A percentile compares a stretch with the other conserved stretches of the same genome.
Evolutionary conservation across 2,329 filamentous ascomycete species (phyloP).

Genomic region (Leptographium lundbergii): DNA sequence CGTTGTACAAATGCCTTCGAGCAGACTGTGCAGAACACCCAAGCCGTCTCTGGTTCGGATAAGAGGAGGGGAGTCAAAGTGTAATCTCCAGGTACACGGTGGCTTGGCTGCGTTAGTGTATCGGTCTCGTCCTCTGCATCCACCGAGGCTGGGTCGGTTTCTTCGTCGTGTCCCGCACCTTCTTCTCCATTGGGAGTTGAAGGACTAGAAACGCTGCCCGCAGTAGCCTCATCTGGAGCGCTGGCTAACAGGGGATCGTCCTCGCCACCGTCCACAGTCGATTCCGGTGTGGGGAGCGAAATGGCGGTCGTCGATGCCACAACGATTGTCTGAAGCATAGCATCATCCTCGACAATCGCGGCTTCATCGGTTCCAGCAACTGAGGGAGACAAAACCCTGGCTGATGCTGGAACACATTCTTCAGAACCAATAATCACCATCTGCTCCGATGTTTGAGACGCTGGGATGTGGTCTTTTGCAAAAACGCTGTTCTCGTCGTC

Average conservation of each 20-base stretch:
- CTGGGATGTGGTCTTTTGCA: slow-evolving; percentile 2
- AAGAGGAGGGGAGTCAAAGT: slow-evolving; percentile 67
- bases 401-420: background rate
- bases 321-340: background rate
- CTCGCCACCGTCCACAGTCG: slow-evolving; percentile 1
- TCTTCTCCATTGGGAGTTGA: background rate
- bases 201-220: background rate
- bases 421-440: slow-evolving; percentile 2
- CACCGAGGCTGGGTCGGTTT: background rate
- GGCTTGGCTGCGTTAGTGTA: background rate
- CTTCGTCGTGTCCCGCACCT: background rate
- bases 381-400: too few relatives aligned
- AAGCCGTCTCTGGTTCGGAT: slow-evolving; percentile 60
- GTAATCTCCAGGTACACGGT: slow-evolving; percentile 63
- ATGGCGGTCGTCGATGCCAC: background rate
- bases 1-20: slow-evolving; percentile 71
- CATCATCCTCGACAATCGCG: background rate
- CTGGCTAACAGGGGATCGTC: background rate
- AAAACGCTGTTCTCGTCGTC: slow-evolving; percentile 14
- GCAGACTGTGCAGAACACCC: slow-evolving; percentile 85
- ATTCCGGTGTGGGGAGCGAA: slow-evolving; percentile 8
- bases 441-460: slow-evolving; percentile 6
- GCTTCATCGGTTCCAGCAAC: background rate
- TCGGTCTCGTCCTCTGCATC: background rate
- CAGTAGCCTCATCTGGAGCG: background rate